Percentiles rank a stretch among this genome's conserved stretches.
These are phyloP conservation scores for Populus hybrid DNA, from an alignment of 441 rosid species.

Conservation along the genomic window DNA sequence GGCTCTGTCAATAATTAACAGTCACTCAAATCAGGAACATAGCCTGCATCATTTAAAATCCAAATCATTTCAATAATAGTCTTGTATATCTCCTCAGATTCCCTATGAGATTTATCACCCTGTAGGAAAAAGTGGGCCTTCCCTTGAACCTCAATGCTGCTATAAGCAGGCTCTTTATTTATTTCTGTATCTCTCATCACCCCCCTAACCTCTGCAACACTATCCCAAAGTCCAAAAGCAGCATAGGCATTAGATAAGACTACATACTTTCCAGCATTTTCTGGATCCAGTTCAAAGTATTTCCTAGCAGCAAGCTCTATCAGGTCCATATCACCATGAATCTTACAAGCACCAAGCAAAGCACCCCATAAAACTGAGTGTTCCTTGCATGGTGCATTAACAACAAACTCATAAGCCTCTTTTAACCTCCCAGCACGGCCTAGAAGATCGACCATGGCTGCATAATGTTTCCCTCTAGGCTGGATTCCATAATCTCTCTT, in stretches of 20 bases:
- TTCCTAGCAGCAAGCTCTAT: conserved; percentile 51
- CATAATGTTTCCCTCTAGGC: conserved; percentile 66
- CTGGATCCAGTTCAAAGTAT: conserved; percentile 57
- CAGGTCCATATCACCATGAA: conserved; percentile 57
- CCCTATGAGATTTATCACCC: conserved; percentile 48
- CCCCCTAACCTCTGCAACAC: conserved; percentile 54
- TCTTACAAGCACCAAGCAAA: conserved; percentile 69
- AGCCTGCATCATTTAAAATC: conserved; percentile 41
- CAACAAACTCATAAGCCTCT: conserved; percentile 66
- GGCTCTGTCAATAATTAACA: conserved; percentile 20
- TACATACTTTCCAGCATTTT: conserved; percentile 65
- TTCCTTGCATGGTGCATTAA: conserved; percentile 53
- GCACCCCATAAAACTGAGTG: conserved; percentile 78
- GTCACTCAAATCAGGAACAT: conserved; percentile 30
- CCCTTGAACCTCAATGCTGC: conserved; percentile 69
- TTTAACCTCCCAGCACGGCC: conserved; percentile 72
- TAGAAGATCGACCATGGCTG: conserved; percentile 70
- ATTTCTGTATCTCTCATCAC: conserved; percentile 54
- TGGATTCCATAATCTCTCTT: conserved; percentile 52
- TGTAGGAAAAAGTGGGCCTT: conserved; percentile 50
- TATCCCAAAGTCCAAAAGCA: conserved; percentile 60
- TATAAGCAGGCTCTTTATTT: conserved; percentile 62
- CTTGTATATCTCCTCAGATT: conserved; percentile 41
- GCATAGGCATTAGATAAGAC: conserved; percentile 68
- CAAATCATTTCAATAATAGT: conserved; percentile 39